Base-by-base conservation (phyloP, 106 monocot species). In the Chionographis japonica region DNA sequence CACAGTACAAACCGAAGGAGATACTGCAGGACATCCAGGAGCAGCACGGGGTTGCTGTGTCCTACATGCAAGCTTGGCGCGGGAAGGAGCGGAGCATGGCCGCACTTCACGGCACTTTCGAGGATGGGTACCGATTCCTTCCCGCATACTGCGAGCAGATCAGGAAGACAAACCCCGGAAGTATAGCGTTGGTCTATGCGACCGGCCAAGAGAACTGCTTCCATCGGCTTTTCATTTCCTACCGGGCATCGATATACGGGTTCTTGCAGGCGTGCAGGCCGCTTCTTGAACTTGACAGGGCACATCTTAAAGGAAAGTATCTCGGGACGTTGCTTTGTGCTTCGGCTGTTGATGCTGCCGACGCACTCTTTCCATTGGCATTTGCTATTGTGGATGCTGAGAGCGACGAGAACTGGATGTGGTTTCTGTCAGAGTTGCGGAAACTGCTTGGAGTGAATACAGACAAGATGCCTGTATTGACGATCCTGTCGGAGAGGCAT, bases 21-120 rank as follows among this genome's bases (percentile, higher is more conserved):
- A 97, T 97, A 68, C 54, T 97, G 78, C 89, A 97, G 61, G 95
- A 92, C 66, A 97, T 97, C 37, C 81, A 78, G 2, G 95, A 92
- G 42, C 79, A 97, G 54, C 95, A 97, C 73, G 95, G 95, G 15
- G 92, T 97, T 27, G 92, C 91, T 19, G 95, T 97, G 20, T 89
- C 91, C 54, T 97, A 97, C 65, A 97, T 97, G 95, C 95, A 97
- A 71, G 95, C 95, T 14, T 97, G 95, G 95, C 83, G 95, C 56
- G 95, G 95, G 12, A 97, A 97, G 63, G 95, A 97, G 67, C 75
- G 95, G 12, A 97, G 95, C 56, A 81, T 97, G 82, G 95, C 95
- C 54, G 86, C 88, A 8, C 86, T 97, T 52, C 92, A 97, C 78
- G 95, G 95, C 40, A 97, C 95, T 11, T 84, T 89, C 66, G 95